These are phyloP conservation scores for Marasmius sp. DNA, from an alignment of 1,284 basidiomycete species.

Conservation along the genomic window DNA sequence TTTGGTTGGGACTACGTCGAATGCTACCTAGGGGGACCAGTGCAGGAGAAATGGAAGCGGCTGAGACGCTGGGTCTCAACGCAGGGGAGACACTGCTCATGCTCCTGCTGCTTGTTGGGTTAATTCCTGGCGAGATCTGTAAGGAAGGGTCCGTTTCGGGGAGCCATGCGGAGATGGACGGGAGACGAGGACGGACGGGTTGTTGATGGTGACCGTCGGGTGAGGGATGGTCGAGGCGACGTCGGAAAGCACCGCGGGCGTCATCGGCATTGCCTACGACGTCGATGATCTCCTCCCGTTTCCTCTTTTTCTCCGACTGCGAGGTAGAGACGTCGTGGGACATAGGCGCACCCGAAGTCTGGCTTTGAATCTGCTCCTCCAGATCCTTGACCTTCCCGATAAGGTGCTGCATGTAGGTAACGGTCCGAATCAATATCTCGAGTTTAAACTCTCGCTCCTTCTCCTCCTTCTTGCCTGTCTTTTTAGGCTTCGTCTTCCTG, in stretches of 20 bases:
- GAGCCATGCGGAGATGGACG: conserved; percentile 4
- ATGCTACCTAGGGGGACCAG: conserved; percentile 3
- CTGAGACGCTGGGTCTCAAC: neutral
- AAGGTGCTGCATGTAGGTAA: conserved; percentile 67
- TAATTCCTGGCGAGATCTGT: conserved; percentile 12
- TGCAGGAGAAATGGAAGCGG: conserved; percentile 4
- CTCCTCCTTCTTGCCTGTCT: conserved; percentile 38
- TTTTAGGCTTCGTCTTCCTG: conserved; percentile 35
- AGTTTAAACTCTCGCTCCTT: conserved; percentile 79
- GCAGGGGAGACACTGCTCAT: no score
- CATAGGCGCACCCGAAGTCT: neutral
- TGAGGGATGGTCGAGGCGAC: no score
- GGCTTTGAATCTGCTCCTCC: conserved; percentile 20
- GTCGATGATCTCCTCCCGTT: no score
- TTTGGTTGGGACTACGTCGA: conserved; percentile 4
- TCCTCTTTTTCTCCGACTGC: neutral
- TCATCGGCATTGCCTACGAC: no score
- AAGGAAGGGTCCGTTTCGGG: conserved; percentile 23
- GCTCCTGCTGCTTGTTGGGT: conserved; percentile 33
- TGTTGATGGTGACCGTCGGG: neutral
- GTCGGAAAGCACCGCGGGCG: no score
- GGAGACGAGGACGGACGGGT: neutral
- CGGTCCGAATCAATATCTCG: conserved; percentile 74
- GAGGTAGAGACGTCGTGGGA: neutral
- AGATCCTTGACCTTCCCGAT: conserved; percentile 45